phyloP scores from a whole-genome alignment of 73 alveolate genomes.

The Urostyla sp. region DNA sequence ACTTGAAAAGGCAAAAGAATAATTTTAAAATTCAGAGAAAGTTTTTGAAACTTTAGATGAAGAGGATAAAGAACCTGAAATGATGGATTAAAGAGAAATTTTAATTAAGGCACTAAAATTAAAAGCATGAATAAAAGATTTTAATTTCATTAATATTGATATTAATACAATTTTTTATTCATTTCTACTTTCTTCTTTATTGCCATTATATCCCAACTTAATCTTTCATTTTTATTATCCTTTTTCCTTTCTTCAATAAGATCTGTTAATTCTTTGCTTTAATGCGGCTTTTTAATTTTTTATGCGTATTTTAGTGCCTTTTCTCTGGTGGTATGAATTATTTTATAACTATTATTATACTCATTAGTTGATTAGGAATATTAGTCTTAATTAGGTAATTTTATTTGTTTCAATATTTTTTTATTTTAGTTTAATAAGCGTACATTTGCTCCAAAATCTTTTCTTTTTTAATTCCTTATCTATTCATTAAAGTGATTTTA shows the following conservation, averaged over 20 bases:
- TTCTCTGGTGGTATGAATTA: conserved; percentile 15
- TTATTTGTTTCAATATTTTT: neutral
- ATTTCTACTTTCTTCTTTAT: conserved; percentile 34
- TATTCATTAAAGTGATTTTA: neutral
- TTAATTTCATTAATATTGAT: conserved; percentile 7
- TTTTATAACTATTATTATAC: too few relatives aligned
- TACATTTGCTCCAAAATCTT: conserved; percentile 22
- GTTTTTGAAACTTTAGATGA: conserved; percentile 68
- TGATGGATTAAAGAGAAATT: conserved; percentile 59
- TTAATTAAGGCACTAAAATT: conserved; percentile 34
- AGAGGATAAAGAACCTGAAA: conserved; percentile 74
- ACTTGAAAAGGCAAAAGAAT: conserved; percentile 79
- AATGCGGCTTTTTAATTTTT: conserved; percentile 18
- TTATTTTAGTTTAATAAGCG: conserved; percentile 20
- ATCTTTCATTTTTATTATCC: conserved; percentile 11
- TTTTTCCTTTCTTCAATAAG: conserved; percentile 2
- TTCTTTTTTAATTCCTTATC: neutral
- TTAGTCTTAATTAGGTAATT: neutral
- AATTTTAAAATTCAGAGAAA: conserved; percentile 65
- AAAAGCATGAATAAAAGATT: neutral
- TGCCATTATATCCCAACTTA: conserved; percentile 2
- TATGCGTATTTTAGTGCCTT: conserved; percentile 18
- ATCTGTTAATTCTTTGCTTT: conserved; percentile 31
- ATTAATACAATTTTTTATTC: conserved; percentile 21
- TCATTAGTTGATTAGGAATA: neutral